phyloP scores from a whole-genome alignment of 257 asterid genomes.

The Solanum gracilifrons region DNA sequence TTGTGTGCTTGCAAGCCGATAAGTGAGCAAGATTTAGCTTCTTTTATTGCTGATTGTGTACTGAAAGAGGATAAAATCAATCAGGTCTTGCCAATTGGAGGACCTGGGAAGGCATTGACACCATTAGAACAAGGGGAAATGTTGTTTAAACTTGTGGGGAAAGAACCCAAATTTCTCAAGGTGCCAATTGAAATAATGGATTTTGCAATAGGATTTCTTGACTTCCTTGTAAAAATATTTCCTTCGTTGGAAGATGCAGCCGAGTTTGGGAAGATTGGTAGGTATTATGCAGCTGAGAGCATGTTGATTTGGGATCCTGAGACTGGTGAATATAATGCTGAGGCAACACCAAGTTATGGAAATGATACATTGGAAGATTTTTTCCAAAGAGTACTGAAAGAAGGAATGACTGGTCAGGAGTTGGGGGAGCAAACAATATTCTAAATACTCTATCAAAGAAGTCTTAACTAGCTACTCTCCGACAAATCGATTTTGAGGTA shows the following conservation, averaged over 20 bases:
- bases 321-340: constrained; percentile 69
- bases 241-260: constrained; percentile 83
- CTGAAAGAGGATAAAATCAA: constrained; percentile 48
- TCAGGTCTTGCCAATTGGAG: constrained; percentile 68
- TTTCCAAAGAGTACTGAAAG: constrained; percentile 60
- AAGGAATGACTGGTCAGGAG: constrained; percentile 94
- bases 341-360: constrained; percentile 79
- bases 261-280: constrained; percentile 93
- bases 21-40: constrained; percentile 79
- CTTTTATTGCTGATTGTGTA: constrained; percentile 67
- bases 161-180: constrained; percentile 65
- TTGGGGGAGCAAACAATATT: constrained; percentile 81
- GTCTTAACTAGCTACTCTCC: not conserved
- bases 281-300: constrained; percentile 96
- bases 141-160: constrained; percentile 60
- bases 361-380: constrained; percentile 78
- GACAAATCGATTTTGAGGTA: constrained; percentile 3
- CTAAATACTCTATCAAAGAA: constrained; percentile 8
- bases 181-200: constrained; percentile 92
- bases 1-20: constrained; percentile 94
- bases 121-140: constrained; percentile 95
- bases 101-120: constrained; percentile 86
- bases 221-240: constrained; percentile 63
- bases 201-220: constrained; percentile 73
- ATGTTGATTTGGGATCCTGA: constrained; percentile 76